Evolutionary conservation across 345 rosid species (phyloP).

Genomic region (Sonneratia caseolaris): DNA sequence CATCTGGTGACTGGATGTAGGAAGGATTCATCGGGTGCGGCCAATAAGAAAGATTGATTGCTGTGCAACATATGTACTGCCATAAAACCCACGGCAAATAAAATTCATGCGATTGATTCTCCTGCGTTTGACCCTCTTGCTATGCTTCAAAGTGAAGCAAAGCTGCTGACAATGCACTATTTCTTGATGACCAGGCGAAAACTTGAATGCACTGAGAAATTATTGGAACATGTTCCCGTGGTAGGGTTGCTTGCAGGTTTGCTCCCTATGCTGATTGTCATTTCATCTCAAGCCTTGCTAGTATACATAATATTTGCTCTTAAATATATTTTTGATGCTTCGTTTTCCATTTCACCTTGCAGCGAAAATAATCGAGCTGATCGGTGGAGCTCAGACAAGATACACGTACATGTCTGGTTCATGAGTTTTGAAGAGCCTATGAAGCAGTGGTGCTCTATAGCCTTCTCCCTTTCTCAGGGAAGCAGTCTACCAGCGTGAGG

Average conservation of each 20-base stretch:
- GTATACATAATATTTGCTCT: background rate
- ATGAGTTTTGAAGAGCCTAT: constrained; percentile 16
- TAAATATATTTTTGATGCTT: background rate
- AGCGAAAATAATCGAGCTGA: constrained; percentile 82
- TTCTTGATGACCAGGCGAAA: constrained; percentile 43
- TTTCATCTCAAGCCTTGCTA: background rate
- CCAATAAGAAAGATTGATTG: constrained; percentile 1
- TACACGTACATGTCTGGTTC: constrained; percentile 95
- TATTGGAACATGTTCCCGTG: constrained; percentile 58
- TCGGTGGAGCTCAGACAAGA: constrained; percentile 81
- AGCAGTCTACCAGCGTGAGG: background rate
- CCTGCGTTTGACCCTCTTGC: background rate
- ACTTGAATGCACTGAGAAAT: constrained; percentile 55
- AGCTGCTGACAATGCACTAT: background rate
- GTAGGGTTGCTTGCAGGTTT: constrained; percentile 66
- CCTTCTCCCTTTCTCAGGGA: background rate
- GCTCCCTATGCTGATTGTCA: background rate
- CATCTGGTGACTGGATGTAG: background rate
- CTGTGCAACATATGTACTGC: background rate
- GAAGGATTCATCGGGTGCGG: background rate
- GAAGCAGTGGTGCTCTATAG: constrained; percentile 1
- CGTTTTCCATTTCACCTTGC: constrained; percentile 11
- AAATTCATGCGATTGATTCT: background rate
- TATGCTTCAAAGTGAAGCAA: background rate
- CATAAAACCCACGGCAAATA: background rate